phyloP scores from a whole-genome alignment of 1,284 basidiomycete genomes.

The Ganoderma multipileum region DNA sequence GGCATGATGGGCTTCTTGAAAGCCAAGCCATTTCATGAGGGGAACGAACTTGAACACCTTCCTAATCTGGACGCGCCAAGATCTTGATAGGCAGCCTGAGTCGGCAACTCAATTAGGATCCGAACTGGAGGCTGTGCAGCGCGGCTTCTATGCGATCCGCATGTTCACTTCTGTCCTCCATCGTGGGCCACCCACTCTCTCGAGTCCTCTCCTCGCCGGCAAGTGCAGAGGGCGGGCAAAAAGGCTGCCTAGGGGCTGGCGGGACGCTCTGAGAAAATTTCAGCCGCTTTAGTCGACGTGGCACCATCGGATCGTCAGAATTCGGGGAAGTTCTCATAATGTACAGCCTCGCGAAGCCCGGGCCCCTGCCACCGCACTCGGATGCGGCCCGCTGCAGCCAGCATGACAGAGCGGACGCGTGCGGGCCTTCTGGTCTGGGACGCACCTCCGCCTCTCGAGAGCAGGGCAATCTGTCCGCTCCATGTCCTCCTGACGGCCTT shows the following conservation, averaged over 20 bases:
- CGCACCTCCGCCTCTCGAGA: slow-evolving; percentile 1
- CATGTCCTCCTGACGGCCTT: not conserved
- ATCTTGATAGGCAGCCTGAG: slow-evolving; percentile 12
- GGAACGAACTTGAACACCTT: slow-evolving; percentile 20
- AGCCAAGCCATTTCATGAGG: not conserved
- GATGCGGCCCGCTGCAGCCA: not conserved
- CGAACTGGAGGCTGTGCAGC: slow-evolving; percentile 23
- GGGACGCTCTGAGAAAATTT: slow-evolving; percentile 14
- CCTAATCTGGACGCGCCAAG: slow-evolving; percentile 13
- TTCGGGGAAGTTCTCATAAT: slow-evolving; percentile 22
- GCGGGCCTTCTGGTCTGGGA: slow-evolving; percentile 1
- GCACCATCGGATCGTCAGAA: slow-evolving; percentile 27
- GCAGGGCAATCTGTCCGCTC: not conserved
- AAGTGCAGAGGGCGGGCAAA: not conserved
- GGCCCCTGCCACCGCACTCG: not conserved
- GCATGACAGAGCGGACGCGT: not conserved
- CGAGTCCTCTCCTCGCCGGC: not conserved
- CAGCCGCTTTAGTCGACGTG: slow-evolving; percentile 11
- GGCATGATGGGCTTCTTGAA: slow-evolving; percentile 2
- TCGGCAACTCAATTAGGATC: slow-evolving; percentile 8
- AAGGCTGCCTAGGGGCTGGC: not conserved
- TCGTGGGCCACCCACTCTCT: not conserved
- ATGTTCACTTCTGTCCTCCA: not conserved
- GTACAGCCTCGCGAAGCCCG: slow-evolving; percentile 24
- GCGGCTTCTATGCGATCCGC: slow-evolving; percentile 6